Percentiles rank a stretch among this genome's conserved stretches.
Conservation (phyloP, 768 basidiomycete genomes). For the Clitopilus hobsonii region DNA sequence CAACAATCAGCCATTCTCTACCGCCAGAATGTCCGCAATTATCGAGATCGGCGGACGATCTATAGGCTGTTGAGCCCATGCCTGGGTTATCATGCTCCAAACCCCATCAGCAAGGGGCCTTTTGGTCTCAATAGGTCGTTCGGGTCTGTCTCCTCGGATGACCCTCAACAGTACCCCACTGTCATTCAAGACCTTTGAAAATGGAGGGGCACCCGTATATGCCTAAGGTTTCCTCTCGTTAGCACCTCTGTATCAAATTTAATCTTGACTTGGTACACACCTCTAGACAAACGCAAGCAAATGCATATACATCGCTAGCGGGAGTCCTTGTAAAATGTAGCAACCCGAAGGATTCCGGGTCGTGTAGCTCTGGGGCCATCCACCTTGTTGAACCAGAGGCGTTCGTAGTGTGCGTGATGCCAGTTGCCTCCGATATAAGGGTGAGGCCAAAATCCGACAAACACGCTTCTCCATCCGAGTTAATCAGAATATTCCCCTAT, state of each 20-base stretch:
- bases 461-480: constrained; percentile 11
- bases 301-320: constrained; percentile 23
- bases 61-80: not conserved
- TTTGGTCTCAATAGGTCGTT: not conserved
- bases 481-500: constrained; percentile 21
- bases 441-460: constrained; percentile 28
- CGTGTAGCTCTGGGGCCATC: constrained; percentile 25
- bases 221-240: constrained; percentile 6
- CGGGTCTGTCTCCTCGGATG: constrained; percentile 1
- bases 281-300: constrained; percentile 21
- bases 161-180: constrained; percentile 2
- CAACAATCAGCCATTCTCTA: not conserved
- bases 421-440: constrained; percentile 15
- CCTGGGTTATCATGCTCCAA: not conserved
- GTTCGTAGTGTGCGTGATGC: constrained; percentile 8
- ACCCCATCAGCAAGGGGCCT: not conserved
- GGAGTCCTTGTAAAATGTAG: constrained; percentile 9
- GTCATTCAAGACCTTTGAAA: constrained; percentile 7
- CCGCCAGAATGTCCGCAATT: not conserved
- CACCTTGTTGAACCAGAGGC: constrained; percentile 18
- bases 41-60: not conserved
- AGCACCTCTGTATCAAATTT: not conserved
- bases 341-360: constrained; percentile 14
- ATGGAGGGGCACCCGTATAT: constrained; percentile 15
- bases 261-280: constrained; percentile 5